Evolutionary conservation across 306 rosid genomes (phyloP).

Genomic region (Elaeagnus macrophylla): DNA sequence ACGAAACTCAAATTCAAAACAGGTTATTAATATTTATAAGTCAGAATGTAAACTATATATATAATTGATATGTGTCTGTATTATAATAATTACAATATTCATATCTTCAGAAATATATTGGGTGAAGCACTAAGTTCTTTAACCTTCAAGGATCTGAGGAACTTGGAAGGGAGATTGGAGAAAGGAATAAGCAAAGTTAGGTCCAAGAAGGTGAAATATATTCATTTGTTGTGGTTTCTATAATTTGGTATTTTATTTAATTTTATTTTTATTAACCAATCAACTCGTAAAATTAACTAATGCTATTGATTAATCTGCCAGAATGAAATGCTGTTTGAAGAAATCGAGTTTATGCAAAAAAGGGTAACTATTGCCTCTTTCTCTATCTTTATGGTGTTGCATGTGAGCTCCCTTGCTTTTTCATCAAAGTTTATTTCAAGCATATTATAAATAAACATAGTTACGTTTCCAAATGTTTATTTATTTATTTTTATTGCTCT

Average conservation of each 20-base stretch:
- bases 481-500: no score
- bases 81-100: background rate
- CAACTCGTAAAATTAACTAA: background rate
- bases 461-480: no score
- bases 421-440: background rate
- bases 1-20: constrained; percentile 77
- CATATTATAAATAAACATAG: background rate
- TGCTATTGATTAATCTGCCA: constrained; percentile 13
- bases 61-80: background rate
- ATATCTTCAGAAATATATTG: constrained; percentile 53
- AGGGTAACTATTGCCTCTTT: constrained; percentile 43
- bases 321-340: constrained; percentile 76
- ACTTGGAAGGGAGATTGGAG: constrained; percentile 85
- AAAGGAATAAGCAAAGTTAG: constrained; percentile 84
- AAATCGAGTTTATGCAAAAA: constrained; percentile 89
- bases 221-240: background rate
- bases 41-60: background rate
- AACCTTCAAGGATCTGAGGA: constrained; percentile 71
- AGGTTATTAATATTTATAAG: constrained; percentile 28
- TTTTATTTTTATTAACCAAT: background rate
- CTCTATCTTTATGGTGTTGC: background rate
- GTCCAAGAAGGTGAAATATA: constrained; percentile 59
- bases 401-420: background rate
- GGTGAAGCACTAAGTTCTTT: constrained; percentile 79
- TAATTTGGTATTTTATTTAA: no score